Conservation (phyloP, 1,284 basidiomycete species). For the Hypsizygus ulmarius region DNA sequence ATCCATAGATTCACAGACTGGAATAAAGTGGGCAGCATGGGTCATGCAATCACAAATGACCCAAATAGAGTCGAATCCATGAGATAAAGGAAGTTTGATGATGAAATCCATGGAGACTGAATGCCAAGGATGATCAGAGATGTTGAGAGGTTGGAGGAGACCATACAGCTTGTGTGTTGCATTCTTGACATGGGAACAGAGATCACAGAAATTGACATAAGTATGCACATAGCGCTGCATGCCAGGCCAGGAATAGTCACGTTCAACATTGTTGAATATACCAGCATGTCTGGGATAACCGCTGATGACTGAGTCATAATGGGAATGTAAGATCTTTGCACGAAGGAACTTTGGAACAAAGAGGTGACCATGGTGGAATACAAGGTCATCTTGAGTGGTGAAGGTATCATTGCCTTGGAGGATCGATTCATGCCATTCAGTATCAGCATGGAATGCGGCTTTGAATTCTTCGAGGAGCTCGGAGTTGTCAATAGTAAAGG, state of each 20-base stretch:
- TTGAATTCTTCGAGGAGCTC: constrained; percentile 27
- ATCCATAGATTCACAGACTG: constrained; percentile 25
- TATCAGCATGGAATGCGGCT: constrained; percentile 22
- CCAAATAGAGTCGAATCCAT: constrained; percentile 35
- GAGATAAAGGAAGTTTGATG: constrained; percentile 33
- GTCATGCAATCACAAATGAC: constrained; percentile 39
- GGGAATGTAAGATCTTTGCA: constrained; percentile 25
- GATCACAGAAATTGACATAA: constrained; percentile 32
- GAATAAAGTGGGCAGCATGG: constrained; percentile 36
- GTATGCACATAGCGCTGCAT: constrained; percentile 23
- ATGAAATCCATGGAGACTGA: constrained; percentile 45
- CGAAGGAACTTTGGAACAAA: constrained; percentile 34
- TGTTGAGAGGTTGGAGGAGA: constrained; percentile 33
- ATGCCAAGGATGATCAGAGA: constrained; percentile 35
- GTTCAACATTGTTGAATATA: constrained; percentile 21
- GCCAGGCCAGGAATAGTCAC: constrained; percentile 33
- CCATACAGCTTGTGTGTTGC: constrained; percentile 32
- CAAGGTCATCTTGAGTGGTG: constrained; percentile 25
- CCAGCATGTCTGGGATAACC: constrained; percentile 28
- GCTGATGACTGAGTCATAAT: constrained; percentile 26
- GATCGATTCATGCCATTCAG: constrained; percentile 30
- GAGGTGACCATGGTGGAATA: constrained; percentile 32
- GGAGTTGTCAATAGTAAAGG: constrained; percentile 22
- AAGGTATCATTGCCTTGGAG: constrained; percentile 26
- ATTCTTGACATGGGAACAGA: constrained; percentile 31